Conservation (phyloP, 768 basidiomycete genomes). For the Leucocoprinus leucothites region DNA sequence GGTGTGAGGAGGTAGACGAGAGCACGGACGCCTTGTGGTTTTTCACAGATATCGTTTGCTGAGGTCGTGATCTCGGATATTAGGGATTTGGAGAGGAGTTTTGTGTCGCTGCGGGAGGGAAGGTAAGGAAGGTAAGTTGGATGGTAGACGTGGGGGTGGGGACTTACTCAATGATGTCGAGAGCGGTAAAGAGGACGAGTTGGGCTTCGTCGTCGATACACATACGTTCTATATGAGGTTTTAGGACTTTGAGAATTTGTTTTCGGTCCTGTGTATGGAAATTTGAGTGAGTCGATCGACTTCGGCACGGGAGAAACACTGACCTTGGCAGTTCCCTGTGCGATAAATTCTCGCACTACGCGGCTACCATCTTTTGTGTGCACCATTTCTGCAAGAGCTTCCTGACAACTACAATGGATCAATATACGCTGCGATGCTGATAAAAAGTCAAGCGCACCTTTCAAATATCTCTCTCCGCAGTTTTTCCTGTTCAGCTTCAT, state of each 20-base stretch:
- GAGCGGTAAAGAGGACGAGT: constrained; percentile 82
- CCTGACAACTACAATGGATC: constrained; percentile 58
- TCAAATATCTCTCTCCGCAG: constrained; percentile 79
- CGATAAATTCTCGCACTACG: constrained; percentile 82
- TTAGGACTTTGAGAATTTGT: constrained; percentile 84
- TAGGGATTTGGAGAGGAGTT: constrained; percentile 79
- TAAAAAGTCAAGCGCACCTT: constrained; percentile 42
- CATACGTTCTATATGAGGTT: constrained; percentile 88
- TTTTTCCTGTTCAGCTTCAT: constrained; percentile 70
- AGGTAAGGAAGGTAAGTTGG: background rate
- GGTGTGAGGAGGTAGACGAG: constrained; percentile 83
- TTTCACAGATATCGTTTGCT: constrained; percentile 54
- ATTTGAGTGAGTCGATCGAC: background rate
- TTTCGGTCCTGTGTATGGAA: constrained; percentile 68
- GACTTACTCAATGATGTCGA: constrained; percentile 85
- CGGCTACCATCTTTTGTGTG: constrained; percentile 92
- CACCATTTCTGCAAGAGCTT: constrained; percentile 87
- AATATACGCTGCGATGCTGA: background rate
- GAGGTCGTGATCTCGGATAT: constrained; percentile 63
- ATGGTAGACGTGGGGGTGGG: background rate
- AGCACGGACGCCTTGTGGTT: constrained; percentile 75
- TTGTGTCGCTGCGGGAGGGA: constrained; percentile 73
- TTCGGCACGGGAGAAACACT: constrained; percentile 3
- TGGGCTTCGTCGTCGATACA: constrained; percentile 89
- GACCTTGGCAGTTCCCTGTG: constrained; percentile 80